Percentiles rank a stretch among this genome's conserved stretches.
Evolutionary conservation across 129 eudicot genomes (phyloP).

Genomic region (Artemisia argyi): DNA sequence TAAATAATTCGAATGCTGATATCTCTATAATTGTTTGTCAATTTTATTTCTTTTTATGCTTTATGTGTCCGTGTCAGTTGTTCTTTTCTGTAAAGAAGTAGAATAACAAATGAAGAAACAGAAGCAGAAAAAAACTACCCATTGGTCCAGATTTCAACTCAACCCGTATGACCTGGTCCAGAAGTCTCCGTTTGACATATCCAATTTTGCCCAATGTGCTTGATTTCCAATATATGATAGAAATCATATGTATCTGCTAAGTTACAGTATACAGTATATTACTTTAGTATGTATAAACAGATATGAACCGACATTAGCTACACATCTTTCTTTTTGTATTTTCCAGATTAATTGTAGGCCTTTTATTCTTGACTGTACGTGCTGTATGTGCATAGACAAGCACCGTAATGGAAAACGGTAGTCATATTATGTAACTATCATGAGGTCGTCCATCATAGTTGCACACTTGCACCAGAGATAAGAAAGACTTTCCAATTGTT

Average conservation of each 20-base stretch:
- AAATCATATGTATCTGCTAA: background rate
- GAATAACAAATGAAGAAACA: background rate
- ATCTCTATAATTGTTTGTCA: background rate
- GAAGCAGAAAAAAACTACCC: background rate
- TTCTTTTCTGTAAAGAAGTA: background rate
- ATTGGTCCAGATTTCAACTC: slow-evolving; percentile 4
- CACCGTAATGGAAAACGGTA: too few species aligned
- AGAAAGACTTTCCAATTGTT: slow-evolving; percentile 19
- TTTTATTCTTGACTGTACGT: slow-evolving; percentile 2
- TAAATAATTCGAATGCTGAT: background rate
- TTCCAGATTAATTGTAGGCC: background rate
- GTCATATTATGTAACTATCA: slow-evolving; percentile 6
- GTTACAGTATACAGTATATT: background rate
- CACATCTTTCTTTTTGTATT: background rate
- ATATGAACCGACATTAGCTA: background rate
- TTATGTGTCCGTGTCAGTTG: slow-evolving; percentile 2
- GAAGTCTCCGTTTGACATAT: slow-evolving; percentile 7
- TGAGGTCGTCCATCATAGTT: background rate
- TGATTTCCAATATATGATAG: slow-evolving; percentile 14
- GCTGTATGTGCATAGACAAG: slow-evolving; percentile 24
- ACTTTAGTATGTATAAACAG: background rate
- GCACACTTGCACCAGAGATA: slow-evolving; percentile 16
- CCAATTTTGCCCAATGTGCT: slow-evolving; percentile 17
- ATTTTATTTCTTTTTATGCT: background rate
- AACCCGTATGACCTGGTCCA: slow-evolving; percentile 14